phyloP scores from a whole-genome alignment of 495 filamentous ascomycete genomes.

The Bryoglossum gracile region DNA sequence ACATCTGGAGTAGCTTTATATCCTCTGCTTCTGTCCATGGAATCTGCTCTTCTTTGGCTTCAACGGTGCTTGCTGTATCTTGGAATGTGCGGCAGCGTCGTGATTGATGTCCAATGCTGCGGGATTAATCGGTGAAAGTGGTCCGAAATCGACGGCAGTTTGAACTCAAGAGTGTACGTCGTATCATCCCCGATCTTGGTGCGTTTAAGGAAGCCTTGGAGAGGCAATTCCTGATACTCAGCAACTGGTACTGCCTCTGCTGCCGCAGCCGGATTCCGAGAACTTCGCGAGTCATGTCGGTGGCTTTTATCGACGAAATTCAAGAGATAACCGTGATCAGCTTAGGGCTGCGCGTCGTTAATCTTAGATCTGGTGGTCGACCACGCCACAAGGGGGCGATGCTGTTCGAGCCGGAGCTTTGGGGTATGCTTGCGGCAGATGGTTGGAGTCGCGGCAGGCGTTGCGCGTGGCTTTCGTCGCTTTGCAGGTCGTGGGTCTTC shows the following conservation, averaged over 20 bases:
- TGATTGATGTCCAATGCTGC: constrained; percentile 2
- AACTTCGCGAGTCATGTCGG: constrained; percentile 5
- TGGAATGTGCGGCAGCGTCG: neutral
- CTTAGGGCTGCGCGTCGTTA: constrained; percentile 10
- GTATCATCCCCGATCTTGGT: constrained; percentile 13
- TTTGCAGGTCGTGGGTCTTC: constrained; percentile 11
- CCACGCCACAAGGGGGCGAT: neutral
- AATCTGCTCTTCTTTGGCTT: constrained; percentile 8
- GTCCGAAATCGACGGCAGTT: constrained; percentile 10
- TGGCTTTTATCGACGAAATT: constrained; percentile 8
- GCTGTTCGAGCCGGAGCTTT: neutral
- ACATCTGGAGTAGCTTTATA: neutral
- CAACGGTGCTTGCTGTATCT: constrained; percentile 6
- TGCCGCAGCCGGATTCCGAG: constrained; percentile 6
- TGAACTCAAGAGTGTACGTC: constrained; percentile 22
- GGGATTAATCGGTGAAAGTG: constrained; percentile 10
- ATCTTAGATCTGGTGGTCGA: constrained; percentile 8
- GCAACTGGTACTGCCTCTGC: constrained; percentile 12
- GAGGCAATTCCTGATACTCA: constrained; percentile 20
- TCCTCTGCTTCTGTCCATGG: constrained; percentile 3
- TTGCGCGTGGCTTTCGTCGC: constrained; percentile 12
- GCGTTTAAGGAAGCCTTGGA: constrained; percentile 22
- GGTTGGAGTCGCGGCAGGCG: constrained; percentile 1
- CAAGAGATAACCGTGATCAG: constrained; percentile 2
- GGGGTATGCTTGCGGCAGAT: constrained; percentile 1